Percentiles rank a stretch among this genome's conserved stretches.
Conservation (phyloP, 345 rosid species). For the Brassica juncea region DNA sequence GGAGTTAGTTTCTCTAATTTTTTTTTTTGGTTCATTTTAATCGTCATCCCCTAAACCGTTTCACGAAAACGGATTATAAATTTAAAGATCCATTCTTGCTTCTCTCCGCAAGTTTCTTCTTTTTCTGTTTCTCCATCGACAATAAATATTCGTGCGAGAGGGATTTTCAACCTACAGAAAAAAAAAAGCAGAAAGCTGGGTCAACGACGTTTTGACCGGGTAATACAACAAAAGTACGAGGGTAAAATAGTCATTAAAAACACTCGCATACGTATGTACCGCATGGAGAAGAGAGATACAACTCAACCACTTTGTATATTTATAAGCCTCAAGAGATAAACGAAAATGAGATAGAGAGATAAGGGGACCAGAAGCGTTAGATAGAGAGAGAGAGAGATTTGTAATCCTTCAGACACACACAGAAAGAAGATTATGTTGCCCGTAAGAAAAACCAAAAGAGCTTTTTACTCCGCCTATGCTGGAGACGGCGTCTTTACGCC, state of each 20-base stretch:
- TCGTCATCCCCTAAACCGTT: slow-evolving; percentile 46
- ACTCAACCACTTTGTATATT: slow-evolving; percentile 42
- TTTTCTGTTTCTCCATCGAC: slow-evolving; percentile 12
- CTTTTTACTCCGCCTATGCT: neutral
- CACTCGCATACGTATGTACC: slow-evolving; percentile 27
- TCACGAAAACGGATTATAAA: slow-evolving; percentile 5
- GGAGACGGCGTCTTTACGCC: slow-evolving; percentile 21
- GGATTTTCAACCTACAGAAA: neutral
- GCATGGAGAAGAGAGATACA: slow-evolving; percentile 34
- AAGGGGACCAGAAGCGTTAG: slow-evolving; percentile 54
- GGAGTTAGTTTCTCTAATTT: slow-evolving; percentile 46
- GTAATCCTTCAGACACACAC: slow-evolving; percentile 44
- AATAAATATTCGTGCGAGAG: neutral
- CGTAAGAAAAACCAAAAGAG: slow-evolving; percentile 18
- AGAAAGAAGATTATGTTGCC: slow-evolving; percentile 25
- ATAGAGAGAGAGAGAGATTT: slow-evolving; percentile 11
- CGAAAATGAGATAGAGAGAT: slow-evolving; percentile 7
- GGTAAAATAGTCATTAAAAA: slow-evolving; percentile 18
- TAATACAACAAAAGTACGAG: slow-evolving; percentile 35
- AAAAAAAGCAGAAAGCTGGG: slow-evolving; percentile 40
- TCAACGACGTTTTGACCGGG: slow-evolving; percentile 61
- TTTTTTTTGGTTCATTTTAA: neutral
- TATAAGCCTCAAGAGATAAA: slow-evolving; percentile 11
- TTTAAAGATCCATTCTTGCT: neutral
- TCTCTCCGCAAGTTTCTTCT: neutral